Evolutionary conservation across 331 rosid genomes (phyloP).

Genomic region (Rhamnella rubrinervis): DNA sequence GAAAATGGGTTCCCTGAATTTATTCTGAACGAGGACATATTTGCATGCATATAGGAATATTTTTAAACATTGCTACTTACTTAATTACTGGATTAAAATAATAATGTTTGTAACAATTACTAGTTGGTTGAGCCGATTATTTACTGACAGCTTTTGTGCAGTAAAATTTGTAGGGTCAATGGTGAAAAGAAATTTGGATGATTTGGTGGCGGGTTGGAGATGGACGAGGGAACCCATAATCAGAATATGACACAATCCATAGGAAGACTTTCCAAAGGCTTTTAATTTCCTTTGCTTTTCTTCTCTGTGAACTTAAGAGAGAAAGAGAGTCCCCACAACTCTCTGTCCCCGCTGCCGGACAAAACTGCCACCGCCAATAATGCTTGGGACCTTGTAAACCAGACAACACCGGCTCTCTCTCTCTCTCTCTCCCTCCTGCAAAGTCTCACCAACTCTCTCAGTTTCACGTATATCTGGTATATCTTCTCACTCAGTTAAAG

Average conservation of each 20-base stretch:
- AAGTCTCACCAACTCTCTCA: conserved; percentile 35
- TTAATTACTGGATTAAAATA: too few relatives aligned
- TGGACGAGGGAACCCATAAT: too few relatives aligned
- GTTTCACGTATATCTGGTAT: conserved; percentile 30
- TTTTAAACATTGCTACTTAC: too few relatives aligned
- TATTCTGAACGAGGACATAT: too few relatives aligned
- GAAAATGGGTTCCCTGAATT: too few relatives aligned
- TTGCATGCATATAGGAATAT: too few relatives aligned
- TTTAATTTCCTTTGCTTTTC: conserved; percentile 2
- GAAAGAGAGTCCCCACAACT: conserved; percentile 70
- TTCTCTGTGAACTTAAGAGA: conserved; percentile 11
- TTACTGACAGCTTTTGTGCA: conserved; percentile 16
- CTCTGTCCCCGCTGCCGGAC: conserved; percentile 77
- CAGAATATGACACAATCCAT: conserved; percentile 45
- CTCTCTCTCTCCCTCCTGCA: conserved; percentile 27
- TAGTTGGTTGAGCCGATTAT: background rate
- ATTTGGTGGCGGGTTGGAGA: too few relatives aligned
- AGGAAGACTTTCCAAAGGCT: conserved; percentile 49
- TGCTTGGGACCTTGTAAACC: conserved; percentile 76
- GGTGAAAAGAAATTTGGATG: too few relatives aligned
- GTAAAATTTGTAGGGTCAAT: background rate
- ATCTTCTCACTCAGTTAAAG: conserved; percentile 30
- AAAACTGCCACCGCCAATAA: conserved; percentile 95
- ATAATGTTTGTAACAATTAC: background rate
- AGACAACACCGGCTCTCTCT: conserved; percentile 39